Evolutionary conservation across 768 basidiomycete genomes (phyloP).

Genomic region (Lactarius quietus): DNA sequence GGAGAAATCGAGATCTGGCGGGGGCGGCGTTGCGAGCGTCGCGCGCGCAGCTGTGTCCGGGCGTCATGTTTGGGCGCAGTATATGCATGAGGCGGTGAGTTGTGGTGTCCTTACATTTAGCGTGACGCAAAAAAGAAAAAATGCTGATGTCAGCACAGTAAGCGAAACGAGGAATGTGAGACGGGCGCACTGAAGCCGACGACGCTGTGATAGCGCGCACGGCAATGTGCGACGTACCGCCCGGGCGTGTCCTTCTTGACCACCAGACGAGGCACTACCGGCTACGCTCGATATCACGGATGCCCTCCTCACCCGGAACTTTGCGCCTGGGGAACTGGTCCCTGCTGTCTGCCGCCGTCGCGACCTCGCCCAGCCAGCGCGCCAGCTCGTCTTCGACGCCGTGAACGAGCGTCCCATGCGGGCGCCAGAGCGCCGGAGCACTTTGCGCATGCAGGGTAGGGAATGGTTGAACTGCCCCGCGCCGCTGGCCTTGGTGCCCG

Average conservation of each 20-base stretch:
- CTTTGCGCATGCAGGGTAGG: slow-evolving; percentile 70
- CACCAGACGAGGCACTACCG: no score
- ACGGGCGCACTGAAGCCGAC: no score
- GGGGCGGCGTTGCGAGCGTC: slow-evolving; percentile 64
- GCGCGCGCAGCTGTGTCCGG: slow-evolving; percentile 46
- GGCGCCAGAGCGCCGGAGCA: no score
- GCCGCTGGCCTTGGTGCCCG: slow-evolving; percentile 50
- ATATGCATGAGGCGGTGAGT: slow-evolving; percentile 71
- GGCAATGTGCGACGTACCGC: no score
- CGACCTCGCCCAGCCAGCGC: slow-evolving; percentile 58
- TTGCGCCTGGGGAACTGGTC: slow-evolving; percentile 40
- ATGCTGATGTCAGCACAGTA: no score
- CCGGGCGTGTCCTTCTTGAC: no score
- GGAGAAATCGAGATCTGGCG: slow-evolving; percentile 59
- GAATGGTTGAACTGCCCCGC: slow-evolving; percentile 76
- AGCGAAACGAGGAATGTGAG: background rate
- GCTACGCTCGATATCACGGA: no score
- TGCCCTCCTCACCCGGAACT: slow-evolving; percentile 49
- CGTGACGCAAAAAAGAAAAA: no score
- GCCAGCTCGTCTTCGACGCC: slow-evolving; percentile 63
- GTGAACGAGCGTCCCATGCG: slow-evolving; percentile 56
- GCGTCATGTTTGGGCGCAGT: slow-evolving; percentile 69
- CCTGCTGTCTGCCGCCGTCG: slow-evolving; percentile 39
- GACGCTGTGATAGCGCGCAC: no score
- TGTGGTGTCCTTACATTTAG: slow-evolving; percentile 51